These are phyloP conservation scores for Thalassiosira mediterranea DNA, from an alignment of 352 stramenopile genomes.

Conservation along the genomic window DNA sequence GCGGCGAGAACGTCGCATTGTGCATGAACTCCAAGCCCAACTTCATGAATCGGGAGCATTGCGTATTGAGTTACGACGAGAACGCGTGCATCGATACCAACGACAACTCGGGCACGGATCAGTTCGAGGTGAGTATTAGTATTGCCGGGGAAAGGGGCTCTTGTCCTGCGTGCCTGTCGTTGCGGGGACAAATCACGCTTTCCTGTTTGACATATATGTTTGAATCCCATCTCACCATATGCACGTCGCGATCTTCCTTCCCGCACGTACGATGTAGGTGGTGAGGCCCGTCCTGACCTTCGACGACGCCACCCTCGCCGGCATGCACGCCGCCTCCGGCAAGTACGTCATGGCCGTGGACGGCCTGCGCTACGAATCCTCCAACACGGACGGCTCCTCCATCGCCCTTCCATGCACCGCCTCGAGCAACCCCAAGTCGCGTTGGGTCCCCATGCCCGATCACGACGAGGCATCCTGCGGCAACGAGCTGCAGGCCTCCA, in stretches of 20 bases:
- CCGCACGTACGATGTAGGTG: constrained; percentile 1
- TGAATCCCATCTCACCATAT: too few species aligned
- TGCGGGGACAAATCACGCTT: too few species aligned
- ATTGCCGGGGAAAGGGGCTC: too few species aligned
- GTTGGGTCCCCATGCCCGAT: constrained; percentile 48
- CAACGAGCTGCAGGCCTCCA: constrained; percentile 31
- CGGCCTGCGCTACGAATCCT: background rate
- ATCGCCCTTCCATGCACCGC: constrained; percentile 26
- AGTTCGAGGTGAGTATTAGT: too few species aligned
- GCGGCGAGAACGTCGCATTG: constrained; percentile 32
- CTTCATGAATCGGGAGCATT: constrained; percentile 28
- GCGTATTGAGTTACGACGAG: constrained; percentile 23
- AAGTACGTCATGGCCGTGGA: constrained; percentile 11
- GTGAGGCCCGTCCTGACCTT: constrained; percentile 25
- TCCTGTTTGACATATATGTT: too few species aligned
- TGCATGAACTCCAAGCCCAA: constrained; percentile 40
- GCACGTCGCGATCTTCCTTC: too few species aligned
- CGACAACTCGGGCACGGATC: too few species aligned
- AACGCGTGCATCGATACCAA: constrained; percentile 5
- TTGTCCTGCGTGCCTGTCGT: too few species aligned
- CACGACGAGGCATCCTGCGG: constrained; percentile 32
- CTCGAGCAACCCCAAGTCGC: constrained; percentile 31
- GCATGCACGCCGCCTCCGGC: constrained; percentile 7
- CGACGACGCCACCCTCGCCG: constrained; percentile 16
- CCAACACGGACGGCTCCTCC: background rate